These are phyloP conservation scores for Melocanna baccifera DNA, from an alignment of 176 grass and related monocot genomes.

Conservation along the genomic window DNA sequence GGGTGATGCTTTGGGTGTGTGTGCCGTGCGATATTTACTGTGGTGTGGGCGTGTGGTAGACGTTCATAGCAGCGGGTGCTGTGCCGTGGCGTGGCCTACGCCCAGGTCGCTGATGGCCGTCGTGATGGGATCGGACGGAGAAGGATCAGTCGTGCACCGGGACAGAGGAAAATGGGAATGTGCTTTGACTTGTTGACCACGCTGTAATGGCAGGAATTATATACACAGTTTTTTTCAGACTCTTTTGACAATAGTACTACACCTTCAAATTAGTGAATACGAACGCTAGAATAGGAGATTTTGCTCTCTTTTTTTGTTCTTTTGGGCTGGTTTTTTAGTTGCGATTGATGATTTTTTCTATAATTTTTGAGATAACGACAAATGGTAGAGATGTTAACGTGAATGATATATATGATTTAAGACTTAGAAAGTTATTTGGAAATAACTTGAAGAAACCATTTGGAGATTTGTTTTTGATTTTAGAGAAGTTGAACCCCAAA, in stretches of 20 bases:
- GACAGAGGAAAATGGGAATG: background rate
- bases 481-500: no score
- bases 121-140: background rate
- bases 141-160: background rate
- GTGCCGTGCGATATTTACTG: slow-evolving; percentile 34
- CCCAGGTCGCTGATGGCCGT: background rate
- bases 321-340: no score
- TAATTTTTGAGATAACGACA: no score
- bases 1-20: background rate
- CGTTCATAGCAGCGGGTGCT: background rate
- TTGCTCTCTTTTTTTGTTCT: background rate
- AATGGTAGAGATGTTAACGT: fast-evolving
- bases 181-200: background rate
- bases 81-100: background rate
- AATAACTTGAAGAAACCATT: no score
- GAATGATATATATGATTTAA: no score
- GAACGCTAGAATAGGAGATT: background rate
- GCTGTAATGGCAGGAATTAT: background rate
- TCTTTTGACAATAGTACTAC: background rate
- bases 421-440: no score
- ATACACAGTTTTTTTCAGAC: background rate
- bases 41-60: background rate
- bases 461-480: no score
- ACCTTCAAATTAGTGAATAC: background rate
- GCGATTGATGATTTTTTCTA: no score